A percentile compares a stretch with the other conserved stretches of the same genome.
These are phyloP conservation scores for Bathelium albidoporum DNA, from an alignment of 495 filamentous ascomycete species.

Conservation along the genomic window DNA sequence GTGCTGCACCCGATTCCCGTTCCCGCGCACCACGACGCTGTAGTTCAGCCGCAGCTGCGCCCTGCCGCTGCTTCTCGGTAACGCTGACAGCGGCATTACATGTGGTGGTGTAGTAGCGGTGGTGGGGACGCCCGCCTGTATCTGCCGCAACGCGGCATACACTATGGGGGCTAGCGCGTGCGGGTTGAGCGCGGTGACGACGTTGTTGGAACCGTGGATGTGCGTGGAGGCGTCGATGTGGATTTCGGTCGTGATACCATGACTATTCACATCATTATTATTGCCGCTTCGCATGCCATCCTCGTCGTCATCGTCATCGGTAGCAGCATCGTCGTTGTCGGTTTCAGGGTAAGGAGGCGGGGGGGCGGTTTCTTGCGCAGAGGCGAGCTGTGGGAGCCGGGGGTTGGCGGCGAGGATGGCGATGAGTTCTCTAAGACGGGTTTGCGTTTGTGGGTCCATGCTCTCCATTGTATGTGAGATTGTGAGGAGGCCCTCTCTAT, in stretches of 20 bases:
- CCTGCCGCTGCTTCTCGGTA: background rate
- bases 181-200: constrained; percentile 11
- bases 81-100: background rate
- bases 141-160: constrained; percentile 11
- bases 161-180: constrained; percentile 12
- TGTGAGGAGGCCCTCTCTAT: background rate
- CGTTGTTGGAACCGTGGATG: constrained; percentile 21
- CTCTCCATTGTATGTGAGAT: background rate
- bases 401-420: background rate
- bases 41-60: constrained; percentile 18
- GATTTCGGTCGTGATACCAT: too few species aligned
- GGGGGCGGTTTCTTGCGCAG: background rate
- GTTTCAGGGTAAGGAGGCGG: constrained; percentile 15
- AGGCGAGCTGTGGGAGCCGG: background rate
- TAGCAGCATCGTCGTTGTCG: background rate
- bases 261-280: too few species aligned
- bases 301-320: constrained; percentile 8
- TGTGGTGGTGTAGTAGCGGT: too few species aligned
- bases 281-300: constrained; percentile 3
- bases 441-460: background rate
- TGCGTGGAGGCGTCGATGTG: constrained; percentile 18
- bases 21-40: constrained; percentile 16
- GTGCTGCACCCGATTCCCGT: constrained; percentile 12
- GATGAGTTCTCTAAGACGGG: background rate
- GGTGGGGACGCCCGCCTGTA: background rate